Evolutionary conservation across 371 early-diverging fungal genomes (phyloP).

Genomic region (Mucor irregularis): DNA sequence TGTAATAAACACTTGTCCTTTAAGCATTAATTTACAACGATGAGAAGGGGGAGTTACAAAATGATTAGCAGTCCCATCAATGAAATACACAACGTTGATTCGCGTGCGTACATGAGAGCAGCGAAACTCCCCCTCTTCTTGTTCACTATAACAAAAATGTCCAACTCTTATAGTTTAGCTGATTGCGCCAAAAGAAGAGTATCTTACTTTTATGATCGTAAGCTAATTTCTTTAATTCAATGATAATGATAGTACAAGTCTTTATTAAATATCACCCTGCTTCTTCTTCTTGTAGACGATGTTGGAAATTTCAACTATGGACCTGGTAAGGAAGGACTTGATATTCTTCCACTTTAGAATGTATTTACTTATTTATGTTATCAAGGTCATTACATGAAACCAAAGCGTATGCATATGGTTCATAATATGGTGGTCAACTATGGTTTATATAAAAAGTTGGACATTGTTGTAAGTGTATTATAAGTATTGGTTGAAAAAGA

Average conservation of each 20-base stretch:
- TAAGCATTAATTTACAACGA: no score
- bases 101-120: no score
- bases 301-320: conserved; percentile 92
- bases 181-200: conserved; percentile 65
- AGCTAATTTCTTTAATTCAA: conserved; percentile 4
- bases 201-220: conserved; percentile 80
- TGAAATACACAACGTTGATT: no score
- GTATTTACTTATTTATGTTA: not conserved
- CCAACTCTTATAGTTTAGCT: conserved; percentile 51
- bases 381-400: conserved; percentile 98
- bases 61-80: no score
- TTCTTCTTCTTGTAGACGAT: conserved; percentile 51
- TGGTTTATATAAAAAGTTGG: conserved; percentile 95
- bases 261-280: not conserved
- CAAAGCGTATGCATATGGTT: conserved; percentile 97
- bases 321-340: conserved; percentile 50
- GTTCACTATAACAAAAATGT: conserved; percentile 23
- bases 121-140: conserved; percentile 1
- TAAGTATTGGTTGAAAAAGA: no score
- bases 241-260: no score
- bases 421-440: conserved; percentile 97
- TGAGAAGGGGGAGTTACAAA: no score
- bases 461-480: conserved; percentile 63
- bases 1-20: no score
- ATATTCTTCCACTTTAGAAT: not conserved